Evolutionary conservation across 2,329 filamentous ascomycete species (phyloP), one percentile per base, ranked within the genome.

Genomic region (Pseudocercospora fuligena): DNA sequence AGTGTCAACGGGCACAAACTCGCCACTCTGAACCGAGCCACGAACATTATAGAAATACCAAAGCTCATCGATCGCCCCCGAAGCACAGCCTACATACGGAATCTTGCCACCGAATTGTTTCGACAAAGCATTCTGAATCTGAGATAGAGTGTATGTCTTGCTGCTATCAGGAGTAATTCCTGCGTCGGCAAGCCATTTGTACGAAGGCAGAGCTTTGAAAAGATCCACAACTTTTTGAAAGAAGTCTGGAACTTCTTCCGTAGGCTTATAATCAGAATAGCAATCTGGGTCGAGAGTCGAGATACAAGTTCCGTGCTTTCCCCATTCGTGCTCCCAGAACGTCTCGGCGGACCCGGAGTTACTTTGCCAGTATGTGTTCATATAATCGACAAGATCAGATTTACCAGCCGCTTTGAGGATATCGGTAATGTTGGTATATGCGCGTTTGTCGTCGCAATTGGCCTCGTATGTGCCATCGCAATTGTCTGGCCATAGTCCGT

Each of bases 261-360:
- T 86, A 0, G 85, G 78, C 63, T 82, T 78, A 73, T 86, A 85
- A 64, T 84, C 79, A 43, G 81, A 80, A 80, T 92, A 92, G 82
- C 90, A 92, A 21, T 80, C 74, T 0, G 89, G 85, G 2, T 88
- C 80, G 54, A 92, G 85, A 0, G 90, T 92, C 75, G 87, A 89
- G 73, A 92, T 88, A 79, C 90, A 92, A 12, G 89, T 91, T 33
- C 91, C 90, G 76, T 92, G 89, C 77, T 90, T 91, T 77, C 84
- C 83, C 86, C 88, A 92, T 75, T 92, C 90, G 78, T 91, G 31
- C 25, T 87, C 83, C 90, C 90, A 92, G 73, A 92, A 87, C 11
- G 79, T 80, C 72, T 89, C 85, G 70, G 90, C 86, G 49, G 88
- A 79, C 64, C 89, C 89, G 58, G 85, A 76, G 78, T 89, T 86